phyloP scores from a whole-genome alignment of 306 rosid genomes.

The Dalbergia cultrata region DNA sequence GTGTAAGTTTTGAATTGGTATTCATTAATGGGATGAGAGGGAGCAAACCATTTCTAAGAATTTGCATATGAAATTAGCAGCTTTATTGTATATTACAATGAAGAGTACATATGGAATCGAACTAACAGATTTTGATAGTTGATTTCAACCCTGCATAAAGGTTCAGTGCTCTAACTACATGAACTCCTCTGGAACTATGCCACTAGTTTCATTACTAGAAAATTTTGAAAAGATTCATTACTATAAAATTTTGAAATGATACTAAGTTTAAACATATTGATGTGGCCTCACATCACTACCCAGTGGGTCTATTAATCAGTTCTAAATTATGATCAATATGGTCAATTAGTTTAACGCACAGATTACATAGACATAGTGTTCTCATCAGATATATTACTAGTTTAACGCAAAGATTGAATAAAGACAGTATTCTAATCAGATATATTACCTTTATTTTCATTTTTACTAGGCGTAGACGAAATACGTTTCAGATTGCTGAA shows the following conservation, averaged over 20 bases:
- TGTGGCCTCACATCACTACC: constrained; percentile 3
- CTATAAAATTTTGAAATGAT: not conserved
- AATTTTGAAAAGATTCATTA: constrained; percentile 1
- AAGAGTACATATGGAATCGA: not conserved
- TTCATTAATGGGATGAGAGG: too few relatives aligned
- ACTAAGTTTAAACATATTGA: not conserved
- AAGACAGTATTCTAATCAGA: not conserved
- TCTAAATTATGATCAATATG: constrained; percentile 2
- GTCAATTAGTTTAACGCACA: not conserved
- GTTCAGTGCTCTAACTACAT: too few relatives aligned
- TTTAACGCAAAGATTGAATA: not conserved
- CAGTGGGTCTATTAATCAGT: not conserved
- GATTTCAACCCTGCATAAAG: constrained; percentile 16
- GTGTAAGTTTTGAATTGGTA: too few relatives aligned
- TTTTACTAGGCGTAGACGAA: constrained; percentile 40
- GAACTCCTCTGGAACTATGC: not conserved
- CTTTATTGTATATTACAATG: not conserved
- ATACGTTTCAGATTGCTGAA: constrained; percentile 50
- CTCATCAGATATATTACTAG: too few relatives aligned
- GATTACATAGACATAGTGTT: not conserved
- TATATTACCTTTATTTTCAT: constrained; percentile 51
- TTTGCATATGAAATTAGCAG: constrained; percentile 16
- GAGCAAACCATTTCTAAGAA: not conserved
- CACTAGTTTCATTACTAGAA: not conserved
- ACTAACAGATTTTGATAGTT: not conserved